Evolutionary conservation across 1,284 basidiomycete genomes (phyloP).

Genomic region (Polyporus tsugae): DNA sequence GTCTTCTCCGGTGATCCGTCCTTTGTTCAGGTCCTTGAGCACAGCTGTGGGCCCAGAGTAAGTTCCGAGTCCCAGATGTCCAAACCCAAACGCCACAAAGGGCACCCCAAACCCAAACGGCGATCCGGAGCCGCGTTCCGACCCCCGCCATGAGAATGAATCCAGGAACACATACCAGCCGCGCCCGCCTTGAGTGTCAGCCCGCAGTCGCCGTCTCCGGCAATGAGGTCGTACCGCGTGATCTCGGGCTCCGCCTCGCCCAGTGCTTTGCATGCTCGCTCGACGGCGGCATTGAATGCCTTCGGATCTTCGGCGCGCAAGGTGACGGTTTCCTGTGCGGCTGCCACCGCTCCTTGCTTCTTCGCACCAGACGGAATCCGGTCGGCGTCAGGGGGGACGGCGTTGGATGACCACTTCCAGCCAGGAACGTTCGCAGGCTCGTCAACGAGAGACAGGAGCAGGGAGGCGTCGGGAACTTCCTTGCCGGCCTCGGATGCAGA

Average conservation of each 20-base stretch:
- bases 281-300: slow-evolving; percentile 65
- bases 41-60: slow-evolving; percentile 52
- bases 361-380: slow-evolving; percentile 35
- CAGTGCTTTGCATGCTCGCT: slow-evolving; percentile 74
- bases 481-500: slow-evolving; percentile 44
- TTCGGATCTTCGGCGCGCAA: slow-evolving; percentile 53
- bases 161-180: slow-evolving; percentile 46
- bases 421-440: slow-evolving; percentile 79
- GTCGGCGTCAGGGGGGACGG: slow-evolving; percentile 44
- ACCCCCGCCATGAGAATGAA: background rate
- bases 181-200: slow-evolving; percentile 84
- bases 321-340: slow-evolving; percentile 24
- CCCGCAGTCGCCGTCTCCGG: slow-evolving; percentile 82
- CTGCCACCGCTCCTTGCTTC: slow-evolving; percentile 26
- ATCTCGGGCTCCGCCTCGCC: slow-evolving; percentile 88
- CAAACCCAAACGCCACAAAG: slow-evolving; percentile 7
- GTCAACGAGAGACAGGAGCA: slow-evolving; percentile 82
- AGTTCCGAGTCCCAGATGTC: background rate
- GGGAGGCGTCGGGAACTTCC: slow-evolving; percentile 42
- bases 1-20: slow-evolving; percentile 65
- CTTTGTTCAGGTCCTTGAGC: slow-evolving; percentile 55
- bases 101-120: background rate
- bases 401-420: slow-evolving; percentile 79
- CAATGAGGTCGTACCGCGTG: slow-evolving; percentile 87
- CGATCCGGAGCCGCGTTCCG: background rate